Conservation (phyloP, 805 yeast genomes). For the Hanseniaspora taiwanica region DNA sequence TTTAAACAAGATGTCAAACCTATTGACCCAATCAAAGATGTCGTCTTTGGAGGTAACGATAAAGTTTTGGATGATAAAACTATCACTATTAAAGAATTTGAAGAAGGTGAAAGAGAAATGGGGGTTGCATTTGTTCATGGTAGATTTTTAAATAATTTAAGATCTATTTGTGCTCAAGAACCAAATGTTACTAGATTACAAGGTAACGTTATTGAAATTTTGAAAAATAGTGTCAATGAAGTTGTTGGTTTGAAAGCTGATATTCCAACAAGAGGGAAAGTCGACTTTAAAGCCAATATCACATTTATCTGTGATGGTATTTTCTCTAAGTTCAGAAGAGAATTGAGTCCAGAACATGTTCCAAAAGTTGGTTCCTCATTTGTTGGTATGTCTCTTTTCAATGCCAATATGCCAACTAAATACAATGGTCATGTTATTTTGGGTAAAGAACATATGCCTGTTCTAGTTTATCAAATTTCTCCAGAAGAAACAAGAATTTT, state of each 20-base stretch:
- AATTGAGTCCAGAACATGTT: conserved; percentile 41
- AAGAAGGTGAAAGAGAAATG: conserved; percentile 37
- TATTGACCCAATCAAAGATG: conserved; percentile 37
- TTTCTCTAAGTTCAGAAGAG: conserved; percentile 80
- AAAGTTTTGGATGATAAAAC: conserved; percentile 38
- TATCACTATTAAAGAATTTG: conserved; percentile 39
- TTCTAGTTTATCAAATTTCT: conserved; percentile 77
- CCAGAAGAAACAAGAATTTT: conserved; percentile 74
- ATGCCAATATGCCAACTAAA: conserved; percentile 65
- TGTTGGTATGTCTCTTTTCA: conserved; percentile 62
- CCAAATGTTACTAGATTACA: conserved; percentile 66
- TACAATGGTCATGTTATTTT: conserved; percentile 83
- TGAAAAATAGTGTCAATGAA: conserved; percentile 39
- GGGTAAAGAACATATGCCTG: conserved; percentile 70
- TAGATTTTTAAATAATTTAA: conserved; percentile 61
- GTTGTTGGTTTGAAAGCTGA: conserved; percentile 70
- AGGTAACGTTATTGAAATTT: conserved; percentile 65
- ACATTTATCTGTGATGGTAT: conserved; percentile 88
- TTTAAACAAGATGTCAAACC: conserved; percentile 37
- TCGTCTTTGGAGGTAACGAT: conserved; percentile 48
- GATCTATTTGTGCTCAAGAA: conserved; percentile 55
- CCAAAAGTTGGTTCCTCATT: conserved; percentile 75
- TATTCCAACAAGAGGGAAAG: conserved; percentile 28
- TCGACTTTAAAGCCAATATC: conserved; percentile 42
- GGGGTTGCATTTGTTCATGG: conserved; percentile 96